phyloP scores from a whole-genome alignment of 106 monocot genomes.

The Apostasia ramifera region DNA sequence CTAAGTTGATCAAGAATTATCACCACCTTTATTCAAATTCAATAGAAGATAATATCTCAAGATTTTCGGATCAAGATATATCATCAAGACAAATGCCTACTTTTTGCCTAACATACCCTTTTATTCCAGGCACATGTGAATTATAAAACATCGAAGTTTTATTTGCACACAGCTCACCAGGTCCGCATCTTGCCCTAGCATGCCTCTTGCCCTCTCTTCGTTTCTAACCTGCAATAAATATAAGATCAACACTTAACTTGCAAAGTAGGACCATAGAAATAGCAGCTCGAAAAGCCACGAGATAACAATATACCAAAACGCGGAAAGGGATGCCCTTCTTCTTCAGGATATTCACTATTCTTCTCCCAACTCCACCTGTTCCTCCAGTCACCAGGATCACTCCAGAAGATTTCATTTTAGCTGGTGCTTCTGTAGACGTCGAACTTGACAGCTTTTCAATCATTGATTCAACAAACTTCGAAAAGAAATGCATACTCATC shows the following conservation, averaged over 20 bases:
- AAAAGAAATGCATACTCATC: slow-evolving; percentile 1
- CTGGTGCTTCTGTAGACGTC: slow-evolving; percentile 30
- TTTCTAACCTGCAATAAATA: slow-evolving; percentile 67
- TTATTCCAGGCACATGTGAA: background rate
- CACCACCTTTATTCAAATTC: no score
- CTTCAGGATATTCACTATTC: slow-evolving; percentile 69
- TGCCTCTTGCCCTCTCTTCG: slow-evolving; percentile 77
- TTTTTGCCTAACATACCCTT: background rate
- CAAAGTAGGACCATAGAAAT: background rate
- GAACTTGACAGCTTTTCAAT: slow-evolving; percentile 44
- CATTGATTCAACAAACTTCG: slow-evolving; percentile 69
- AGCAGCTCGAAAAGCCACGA: background rate
- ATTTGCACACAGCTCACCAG: slow-evolving; percentile 43
- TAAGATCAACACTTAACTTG: slow-evolving; percentile 1
- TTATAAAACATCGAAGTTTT: background rate
- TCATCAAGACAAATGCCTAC: background rate
- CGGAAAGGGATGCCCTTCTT: slow-evolving; percentile 69
- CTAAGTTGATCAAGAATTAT: no score
- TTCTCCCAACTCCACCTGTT: slow-evolving; percentile 95
- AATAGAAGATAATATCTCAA: no score
- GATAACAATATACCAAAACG: slow-evolving; percentile 53
- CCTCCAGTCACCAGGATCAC: slow-evolving; percentile 80
- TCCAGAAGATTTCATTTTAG: slow-evolving; percentile 60
- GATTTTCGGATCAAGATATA: no score
- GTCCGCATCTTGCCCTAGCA: slow-evolving; percentile 81